phyloP scores from a whole-genome alignment of 2,329 filamentous ascomycete species.

The Coniochaeta sp. region DNA sequence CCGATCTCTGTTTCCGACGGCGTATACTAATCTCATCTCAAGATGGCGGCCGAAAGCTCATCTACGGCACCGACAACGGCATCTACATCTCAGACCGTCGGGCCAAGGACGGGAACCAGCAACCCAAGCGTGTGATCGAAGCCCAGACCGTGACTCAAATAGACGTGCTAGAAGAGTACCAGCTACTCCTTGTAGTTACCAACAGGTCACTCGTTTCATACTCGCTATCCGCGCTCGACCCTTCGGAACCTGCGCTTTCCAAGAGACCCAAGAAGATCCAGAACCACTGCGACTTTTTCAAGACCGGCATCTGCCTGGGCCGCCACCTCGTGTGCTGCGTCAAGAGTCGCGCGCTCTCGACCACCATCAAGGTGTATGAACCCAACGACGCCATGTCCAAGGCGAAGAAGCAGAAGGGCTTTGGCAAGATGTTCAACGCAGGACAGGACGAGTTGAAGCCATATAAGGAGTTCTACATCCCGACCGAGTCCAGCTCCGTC shows the following conservation, averaged over 20 bases:
- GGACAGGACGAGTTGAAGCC: constrained; percentile 93
- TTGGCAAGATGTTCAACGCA: constrained; percentile 89
- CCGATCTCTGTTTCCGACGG: not conserved
- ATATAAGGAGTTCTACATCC: constrained; percentile 99
- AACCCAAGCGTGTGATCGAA: constrained; percentile 80
- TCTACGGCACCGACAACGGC: constrained; percentile 90
- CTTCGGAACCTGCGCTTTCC: constrained; percentile 69
- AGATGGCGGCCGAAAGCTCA: constrained; percentile 92
- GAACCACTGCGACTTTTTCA: constrained; percentile 98
- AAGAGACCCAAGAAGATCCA: constrained; percentile 94
- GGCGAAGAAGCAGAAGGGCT: constrained; percentile 90
- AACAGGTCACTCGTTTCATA: constrained; percentile 93
- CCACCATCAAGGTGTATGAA: constrained; percentile 98
- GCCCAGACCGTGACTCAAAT: constrained; percentile 85
- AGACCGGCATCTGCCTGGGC: constrained; percentile 88
- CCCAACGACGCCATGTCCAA: constrained; percentile 91
- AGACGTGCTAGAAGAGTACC: constrained; percentile 92
- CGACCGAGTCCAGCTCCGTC: constrained; percentile 94
- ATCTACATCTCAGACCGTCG: constrained; percentile 90
- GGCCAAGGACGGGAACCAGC: constrained; percentile 64
- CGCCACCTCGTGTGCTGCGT: constrained; percentile 94
- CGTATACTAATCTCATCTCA: constrained; percentile 12
- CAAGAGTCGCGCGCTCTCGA: constrained; percentile 86
- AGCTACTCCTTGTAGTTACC: constrained; percentile 81
- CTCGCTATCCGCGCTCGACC: constrained; percentile 77